Conservation (phyloP, 2,329 filamentous ascomycete species). For the Talaromyces sp. region DNA sequence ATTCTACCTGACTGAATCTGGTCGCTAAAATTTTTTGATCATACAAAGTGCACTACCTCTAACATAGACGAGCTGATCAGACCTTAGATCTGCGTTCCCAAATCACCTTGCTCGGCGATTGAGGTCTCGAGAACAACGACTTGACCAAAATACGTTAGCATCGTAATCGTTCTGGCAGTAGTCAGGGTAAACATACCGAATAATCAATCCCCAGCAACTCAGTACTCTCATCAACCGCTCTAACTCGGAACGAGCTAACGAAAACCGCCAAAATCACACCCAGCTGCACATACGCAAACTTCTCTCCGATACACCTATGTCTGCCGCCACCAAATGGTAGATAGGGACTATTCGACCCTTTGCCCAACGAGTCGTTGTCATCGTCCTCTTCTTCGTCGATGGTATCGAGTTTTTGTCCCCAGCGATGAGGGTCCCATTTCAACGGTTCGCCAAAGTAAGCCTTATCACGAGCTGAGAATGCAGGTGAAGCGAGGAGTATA, state of each 20-base stretch:
- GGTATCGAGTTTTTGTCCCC: conserved; percentile 58
- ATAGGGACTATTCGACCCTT: conserved; percentile 85
- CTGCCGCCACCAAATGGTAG: conserved; percentile 90
- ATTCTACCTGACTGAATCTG: background rate
- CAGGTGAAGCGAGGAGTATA: conserved; percentile 78
- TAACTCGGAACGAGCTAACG: conserved; percentile 75
- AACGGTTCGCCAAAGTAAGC: conserved; percentile 78
- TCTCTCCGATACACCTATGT: conserved; percentile 93
- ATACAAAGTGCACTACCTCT: background rate
- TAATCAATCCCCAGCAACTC: conserved; percentile 8
- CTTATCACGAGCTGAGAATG: conserved; percentile 68
- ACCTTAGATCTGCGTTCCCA: conserved; percentile 11
- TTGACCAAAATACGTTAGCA: conserved; percentile 2
- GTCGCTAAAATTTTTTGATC: background rate
- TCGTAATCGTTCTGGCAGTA: background rate
- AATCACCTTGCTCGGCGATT: background rate
- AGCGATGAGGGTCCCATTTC: conserved; percentile 86
- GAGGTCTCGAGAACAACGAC: conserved; percentile 17
- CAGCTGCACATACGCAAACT: conserved; percentile 91
- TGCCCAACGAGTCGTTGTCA: conserved; percentile 71
- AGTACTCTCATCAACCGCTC: conserved; percentile 61
- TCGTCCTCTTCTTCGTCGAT: conserved; percentile 35
- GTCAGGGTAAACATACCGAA: background rate
- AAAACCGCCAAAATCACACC: conserved; percentile 77
- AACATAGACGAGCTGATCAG: background rate